Conservation (phyloP, 768 basidiomycete species). For the Holtermanniella nyarrowii region DNA sequence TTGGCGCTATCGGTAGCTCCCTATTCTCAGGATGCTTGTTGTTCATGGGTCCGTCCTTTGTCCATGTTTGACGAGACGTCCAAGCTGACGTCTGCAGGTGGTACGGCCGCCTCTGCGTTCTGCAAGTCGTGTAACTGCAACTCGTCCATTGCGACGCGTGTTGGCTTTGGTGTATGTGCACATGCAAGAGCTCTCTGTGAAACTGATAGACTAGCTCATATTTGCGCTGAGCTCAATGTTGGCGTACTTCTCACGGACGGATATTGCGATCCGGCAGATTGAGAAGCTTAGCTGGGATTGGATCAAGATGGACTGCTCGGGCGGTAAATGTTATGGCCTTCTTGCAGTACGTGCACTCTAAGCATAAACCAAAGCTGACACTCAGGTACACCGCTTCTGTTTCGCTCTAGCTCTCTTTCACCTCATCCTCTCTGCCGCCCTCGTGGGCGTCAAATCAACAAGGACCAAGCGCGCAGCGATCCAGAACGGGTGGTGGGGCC, state of each 20-base stretch:
- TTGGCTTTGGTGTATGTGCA: slow-evolving; percentile 76
- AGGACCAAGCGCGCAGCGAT: slow-evolving; percentile 85
- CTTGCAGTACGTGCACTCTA: slow-evolving; percentile 58
- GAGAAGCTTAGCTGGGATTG: slow-evolving; percentile 93
- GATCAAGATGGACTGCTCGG: slow-evolving; percentile 93
- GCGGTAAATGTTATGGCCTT: slow-evolving; percentile 90
- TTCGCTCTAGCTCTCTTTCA: slow-evolving; percentile 89
- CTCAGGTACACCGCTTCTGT: slow-evolving; percentile 76
- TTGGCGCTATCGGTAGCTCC: slow-evolving; percentile 48
- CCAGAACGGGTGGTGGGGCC: slow-evolving; percentile 99
- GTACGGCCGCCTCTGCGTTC: slow-evolving; percentile 74
- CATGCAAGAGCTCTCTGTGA: neutral
- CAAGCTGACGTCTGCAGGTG: slow-evolving; percentile 6
- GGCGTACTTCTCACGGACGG: slow-evolving; percentile 93
- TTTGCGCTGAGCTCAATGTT: slow-evolving; percentile 90
- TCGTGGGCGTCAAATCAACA: slow-evolving; percentile 82
- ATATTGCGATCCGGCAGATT: slow-evolving; percentile 71
- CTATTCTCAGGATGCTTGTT: slow-evolving; percentile 58
- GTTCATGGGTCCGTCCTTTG: slow-evolving; percentile 48
- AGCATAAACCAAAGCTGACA: neutral
- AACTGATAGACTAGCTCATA: slow-evolving; percentile 57
- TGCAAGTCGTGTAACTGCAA: slow-evolving; percentile 99
- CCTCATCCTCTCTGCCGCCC: slow-evolving; percentile 60
- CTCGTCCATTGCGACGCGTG: slow-evolving; percentile 91
- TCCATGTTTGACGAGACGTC: slow-evolving; percentile 37